A percentile compares a stretch with the other conserved stretches of the same genome.
Conservation (phyloP, 2,329 filamentous ascomycete species). For the Fusarium sublunatum region DNA sequence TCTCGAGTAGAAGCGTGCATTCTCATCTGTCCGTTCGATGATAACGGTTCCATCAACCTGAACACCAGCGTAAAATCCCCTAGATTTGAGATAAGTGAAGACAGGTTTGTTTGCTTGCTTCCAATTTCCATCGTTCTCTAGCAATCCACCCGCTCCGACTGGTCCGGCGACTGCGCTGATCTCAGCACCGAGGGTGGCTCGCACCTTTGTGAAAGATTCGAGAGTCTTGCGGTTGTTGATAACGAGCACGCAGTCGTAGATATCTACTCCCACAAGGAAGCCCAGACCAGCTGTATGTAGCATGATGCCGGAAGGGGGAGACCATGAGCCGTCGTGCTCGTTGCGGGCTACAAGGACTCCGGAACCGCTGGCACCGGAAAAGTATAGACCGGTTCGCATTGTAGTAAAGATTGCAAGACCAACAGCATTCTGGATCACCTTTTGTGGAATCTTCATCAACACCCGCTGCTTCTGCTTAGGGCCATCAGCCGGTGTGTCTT, state of each 20-base stretch:
- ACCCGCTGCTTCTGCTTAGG: conserved; percentile 58
- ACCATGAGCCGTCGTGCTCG: conserved; percentile 74
- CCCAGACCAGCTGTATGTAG: conserved; percentile 82
- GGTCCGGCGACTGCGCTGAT: conserved; percentile 77
- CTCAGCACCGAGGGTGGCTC: conserved; percentile 81
- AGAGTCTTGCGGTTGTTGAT: conserved; percentile 82
- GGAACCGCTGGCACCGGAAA: conserved; percentile 75
- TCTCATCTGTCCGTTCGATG: conserved; percentile 84
- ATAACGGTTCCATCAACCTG: conserved; percentile 88
- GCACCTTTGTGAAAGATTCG: conserved; percentile 77
- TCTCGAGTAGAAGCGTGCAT: conserved; percentile 83
- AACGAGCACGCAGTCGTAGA: conserved; percentile 88
- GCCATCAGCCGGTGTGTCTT: conserved; percentile 45
- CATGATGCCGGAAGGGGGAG: conserved; percentile 82
- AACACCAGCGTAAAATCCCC: conserved; percentile 86
- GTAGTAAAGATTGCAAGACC: conserved; percentile 78
- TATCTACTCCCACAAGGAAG: conserved; percentile 83
- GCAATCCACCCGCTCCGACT: conserved; percentile 75
- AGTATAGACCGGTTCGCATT: conserved; percentile 72
- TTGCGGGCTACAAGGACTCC: conserved; percentile 71
- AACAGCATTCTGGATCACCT: conserved; percentile 72
- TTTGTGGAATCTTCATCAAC: conserved; percentile 63
- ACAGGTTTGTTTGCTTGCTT: conserved; percentile 64
- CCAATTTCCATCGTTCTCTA: conserved; percentile 67
- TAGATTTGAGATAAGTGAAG: conserved; percentile 81